These are phyloP conservation scores for Phytophthora litchii DNA, from an alignment of 352 stramenopile species.

Conservation along the genomic window DNA sequence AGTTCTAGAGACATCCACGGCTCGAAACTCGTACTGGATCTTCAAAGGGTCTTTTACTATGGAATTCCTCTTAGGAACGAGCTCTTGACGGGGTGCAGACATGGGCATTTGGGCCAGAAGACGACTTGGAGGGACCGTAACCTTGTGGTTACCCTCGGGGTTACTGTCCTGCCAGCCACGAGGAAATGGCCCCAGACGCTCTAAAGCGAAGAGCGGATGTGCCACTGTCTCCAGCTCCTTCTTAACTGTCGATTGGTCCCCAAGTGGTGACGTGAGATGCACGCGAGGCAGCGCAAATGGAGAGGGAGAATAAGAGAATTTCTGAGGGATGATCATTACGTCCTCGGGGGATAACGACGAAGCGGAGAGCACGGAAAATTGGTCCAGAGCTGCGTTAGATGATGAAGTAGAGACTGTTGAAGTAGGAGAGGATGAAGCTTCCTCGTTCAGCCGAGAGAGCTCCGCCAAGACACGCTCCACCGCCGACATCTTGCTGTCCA, in stretches of 20 bases:
- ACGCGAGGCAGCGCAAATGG: constrained; percentile 54
- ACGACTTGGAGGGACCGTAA: constrained; percentile 45
- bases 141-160: constrained; percentile 16
- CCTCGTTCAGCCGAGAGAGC: constrained; percentile 43
- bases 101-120: constrained; percentile 78
- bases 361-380: constrained; percentile 54
- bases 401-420: not conserved
- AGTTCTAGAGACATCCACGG: constrained; percentile 35
- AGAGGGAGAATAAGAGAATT: not conserved
- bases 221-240: constrained; percentile 37
- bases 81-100: constrained; percentile 52
- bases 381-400: constrained; percentile 31
- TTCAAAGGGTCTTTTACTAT: constrained; percentile 63
- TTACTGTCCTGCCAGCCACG: constrained; percentile 25
- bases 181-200: constrained; percentile 46
- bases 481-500: constrained; percentile 27
- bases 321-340: constrained; percentile 52
- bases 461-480: constrained; percentile 47
- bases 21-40: constrained; percentile 69
- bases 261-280: constrained; percentile 41
- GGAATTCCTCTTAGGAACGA: constrained; percentile 49
- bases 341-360: constrained; percentile 50
- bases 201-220: constrained; percentile 47
- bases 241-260: constrained; percentile 23
- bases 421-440: not conserved